A percentile compares a stretch with the other conserved stretches of the same genome.
Conservation (phyloP, 2,329 filamentous ascomycete species). For the Monilinia aucupariae region DNA sequence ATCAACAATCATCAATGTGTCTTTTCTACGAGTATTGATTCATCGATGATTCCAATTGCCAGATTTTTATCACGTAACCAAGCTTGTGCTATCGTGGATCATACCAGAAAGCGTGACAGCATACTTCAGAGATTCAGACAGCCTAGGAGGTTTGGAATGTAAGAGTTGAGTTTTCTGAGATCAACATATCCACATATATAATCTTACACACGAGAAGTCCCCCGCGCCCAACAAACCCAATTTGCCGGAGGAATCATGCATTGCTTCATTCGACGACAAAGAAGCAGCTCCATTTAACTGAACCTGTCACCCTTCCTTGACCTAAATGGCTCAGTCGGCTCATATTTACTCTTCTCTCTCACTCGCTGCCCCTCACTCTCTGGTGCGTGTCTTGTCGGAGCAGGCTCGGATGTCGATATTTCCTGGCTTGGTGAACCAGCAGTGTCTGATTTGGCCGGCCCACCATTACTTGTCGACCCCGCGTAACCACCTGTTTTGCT, state of each 20-base stretch:
- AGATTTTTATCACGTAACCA: no score
- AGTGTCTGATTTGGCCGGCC: conserved; percentile 53
- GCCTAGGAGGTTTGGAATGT: not conserved
- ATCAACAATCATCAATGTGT: no score
- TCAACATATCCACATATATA: not conserved
- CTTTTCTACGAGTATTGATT: not conserved
- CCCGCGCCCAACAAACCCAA: conserved; percentile 11
- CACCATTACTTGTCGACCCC: conserved; percentile 39
- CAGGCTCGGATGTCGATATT: conserved; percentile 63
- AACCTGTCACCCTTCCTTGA: conserved; percentile 85
- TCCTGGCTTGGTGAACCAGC: conserved; percentile 64
- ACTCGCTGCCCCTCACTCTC: conserved; percentile 62
- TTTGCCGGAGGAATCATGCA: conserved; percentile 1
- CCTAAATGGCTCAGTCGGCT: conserved; percentile 68
- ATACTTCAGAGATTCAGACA: not conserved
- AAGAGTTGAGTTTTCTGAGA: conserved; percentile 8
- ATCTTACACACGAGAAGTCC: not conserved
- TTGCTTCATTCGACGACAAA: not conserved
- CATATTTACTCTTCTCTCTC: conserved; percentile 82
- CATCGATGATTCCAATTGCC: not conserved
- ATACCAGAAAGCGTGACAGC: not conserved
- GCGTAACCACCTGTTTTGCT: conserved; percentile 30
- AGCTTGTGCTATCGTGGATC: no score
- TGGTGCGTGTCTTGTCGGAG: conserved; percentile 75
- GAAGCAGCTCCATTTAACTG: conserved; percentile 40